Evolutionary conservation across 1,284 basidiomycete genomes (phyloP).

Genomic region (Phaffia rhodozyma): DNA sequence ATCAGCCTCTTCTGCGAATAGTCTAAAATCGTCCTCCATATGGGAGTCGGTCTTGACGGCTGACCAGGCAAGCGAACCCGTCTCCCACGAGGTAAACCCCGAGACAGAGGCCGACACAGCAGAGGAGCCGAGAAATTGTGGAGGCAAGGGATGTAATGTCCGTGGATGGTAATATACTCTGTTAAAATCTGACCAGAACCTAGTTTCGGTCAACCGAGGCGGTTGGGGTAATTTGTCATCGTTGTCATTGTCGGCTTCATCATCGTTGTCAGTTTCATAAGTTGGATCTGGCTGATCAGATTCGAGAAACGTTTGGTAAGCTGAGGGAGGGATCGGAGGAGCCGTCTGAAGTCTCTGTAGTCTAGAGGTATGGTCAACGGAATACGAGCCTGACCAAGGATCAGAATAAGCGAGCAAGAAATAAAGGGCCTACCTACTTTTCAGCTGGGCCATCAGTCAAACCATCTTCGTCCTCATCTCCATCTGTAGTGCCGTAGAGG

Average conservation of each 20-base stretch:
- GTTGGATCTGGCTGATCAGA: background rate
- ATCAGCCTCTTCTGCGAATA: conserved; percentile 60
- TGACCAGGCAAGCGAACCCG: background rate
- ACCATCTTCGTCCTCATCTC: conserved; percentile 23
- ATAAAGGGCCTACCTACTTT: background rate
- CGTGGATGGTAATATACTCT: conserved; percentile 54
- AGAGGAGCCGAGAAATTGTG: conserved; percentile 22
- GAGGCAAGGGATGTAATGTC: conserved; percentile 51
- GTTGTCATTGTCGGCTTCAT: background rate
- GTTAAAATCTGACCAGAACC: conserved; percentile 67
- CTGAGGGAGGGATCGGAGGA: conserved; percentile 1
- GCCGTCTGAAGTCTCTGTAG: conserved; percentile 1
- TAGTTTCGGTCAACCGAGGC: conserved; percentile 33
- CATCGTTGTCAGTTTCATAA: background rate
- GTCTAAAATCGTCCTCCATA: conserved; percentile 53
- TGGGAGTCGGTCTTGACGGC: conserved; percentile 42
- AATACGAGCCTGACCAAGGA: background rate
- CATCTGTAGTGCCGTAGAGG: conserved; percentile 17
- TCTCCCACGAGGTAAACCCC: background rate
- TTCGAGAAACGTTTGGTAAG: conserved; percentile 14
- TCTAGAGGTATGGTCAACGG: background rate
- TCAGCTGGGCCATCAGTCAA: background rate
- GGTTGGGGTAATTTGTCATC: background rate
- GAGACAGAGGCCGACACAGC: background rate
- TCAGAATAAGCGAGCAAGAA: too few species aligned